Percentiles rank a stretch among this genome's conserved stretches.
Conservation (phyloP, 768 basidiomycete species). For the Boletellus ananas region DNA sequence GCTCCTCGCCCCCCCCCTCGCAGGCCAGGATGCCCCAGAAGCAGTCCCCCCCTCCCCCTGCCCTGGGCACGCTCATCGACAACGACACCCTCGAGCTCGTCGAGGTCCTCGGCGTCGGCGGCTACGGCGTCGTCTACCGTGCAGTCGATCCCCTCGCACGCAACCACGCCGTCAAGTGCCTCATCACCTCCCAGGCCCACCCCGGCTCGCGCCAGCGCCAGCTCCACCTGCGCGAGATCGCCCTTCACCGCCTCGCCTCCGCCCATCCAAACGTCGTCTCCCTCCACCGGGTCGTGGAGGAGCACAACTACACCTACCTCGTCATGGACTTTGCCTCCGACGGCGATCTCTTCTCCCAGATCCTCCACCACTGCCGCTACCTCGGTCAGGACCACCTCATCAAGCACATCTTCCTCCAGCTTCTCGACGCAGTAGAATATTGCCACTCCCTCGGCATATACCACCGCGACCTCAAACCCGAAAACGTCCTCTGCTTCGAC, state of each 20-base stretch:
- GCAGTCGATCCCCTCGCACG: slow-evolving; percentile 58
- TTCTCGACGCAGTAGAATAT: slow-evolving; percentile 90
- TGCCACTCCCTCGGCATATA: slow-evolving; percentile 90
- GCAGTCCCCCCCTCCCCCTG: slow-evolving; percentile 44
- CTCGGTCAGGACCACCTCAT: slow-evolving; percentile 82
- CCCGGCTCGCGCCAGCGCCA: slow-evolving; percentile 54
- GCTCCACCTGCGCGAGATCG: slow-evolving; percentile 86
- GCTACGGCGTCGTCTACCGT: slow-evolving; percentile 94
- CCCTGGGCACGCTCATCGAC: slow-evolving; percentile 80
- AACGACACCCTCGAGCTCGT: slow-evolving; percentile 76
- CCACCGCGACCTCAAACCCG: slow-evolving; percentile 97
- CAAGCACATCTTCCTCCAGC: slow-evolving; percentile 86
- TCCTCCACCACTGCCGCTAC: slow-evolving; percentile 69
- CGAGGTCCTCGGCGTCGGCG: slow-evolving; percentile 86
- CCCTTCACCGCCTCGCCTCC: slow-evolving; percentile 70
- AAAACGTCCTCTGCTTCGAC: slow-evolving; percentile 88
- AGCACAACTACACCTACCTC: slow-evolving; percentile 77
- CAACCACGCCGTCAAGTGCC: slow-evolving; percentile 90
- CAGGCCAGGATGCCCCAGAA: slow-evolving; percentile 33
- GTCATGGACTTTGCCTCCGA: slow-evolving; percentile 91
- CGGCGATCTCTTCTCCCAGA: slow-evolving; percentile 91
- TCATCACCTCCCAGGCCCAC: slow-evolving; percentile 51
- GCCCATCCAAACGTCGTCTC: slow-evolving; percentile 81
- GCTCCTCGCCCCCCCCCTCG: slow-evolving; percentile 19
- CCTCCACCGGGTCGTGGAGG: slow-evolving; percentile 84